phyloP scores from a whole-genome alignment of 2,329 filamentous ascomycete genomes.

The Ambrosiella beaveri region DNA sequence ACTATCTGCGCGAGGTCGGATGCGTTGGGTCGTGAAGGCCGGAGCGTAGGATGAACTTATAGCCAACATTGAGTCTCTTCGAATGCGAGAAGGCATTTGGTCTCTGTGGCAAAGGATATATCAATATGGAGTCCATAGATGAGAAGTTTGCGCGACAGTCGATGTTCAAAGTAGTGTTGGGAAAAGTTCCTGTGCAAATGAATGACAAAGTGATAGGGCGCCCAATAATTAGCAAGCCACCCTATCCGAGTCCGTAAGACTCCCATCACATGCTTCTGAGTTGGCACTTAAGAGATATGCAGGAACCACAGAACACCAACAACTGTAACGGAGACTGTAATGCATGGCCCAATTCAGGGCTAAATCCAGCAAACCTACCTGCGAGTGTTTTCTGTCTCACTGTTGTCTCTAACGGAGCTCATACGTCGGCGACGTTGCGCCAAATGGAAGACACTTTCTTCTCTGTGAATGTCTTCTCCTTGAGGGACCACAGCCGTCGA shows the following conservation, averaged over 20 bases:
- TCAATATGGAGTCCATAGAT: no score
- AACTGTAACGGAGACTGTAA: background rate
- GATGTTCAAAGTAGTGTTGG: background rate
- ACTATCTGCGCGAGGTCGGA: conserved; percentile 5
- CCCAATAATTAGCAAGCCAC: background rate
- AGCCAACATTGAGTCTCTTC: conserved; percentile 38
- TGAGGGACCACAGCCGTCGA: conserved; percentile 7
- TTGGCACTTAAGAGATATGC: conserved; percentile 1
- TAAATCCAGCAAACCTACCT: background rate
- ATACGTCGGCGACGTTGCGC: conserved; percentile 12
- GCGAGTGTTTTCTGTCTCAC: background rate
- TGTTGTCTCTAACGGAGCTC: background rate
- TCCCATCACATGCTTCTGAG: conserved; percentile 5
- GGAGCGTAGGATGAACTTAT: conserved; percentile 13
- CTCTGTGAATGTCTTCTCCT: conserved; percentile 8
- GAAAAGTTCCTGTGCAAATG: background rate
- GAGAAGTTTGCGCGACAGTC: no score
- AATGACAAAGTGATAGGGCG: background rate
- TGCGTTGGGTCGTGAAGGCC: conserved; percentile 19
- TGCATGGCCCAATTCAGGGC: background rate
- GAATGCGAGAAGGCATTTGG: conserved; percentile 44
- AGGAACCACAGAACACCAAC: conserved; percentile 2
- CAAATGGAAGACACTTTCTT: conserved; percentile 10
- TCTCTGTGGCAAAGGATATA: conserved; percentile 24
- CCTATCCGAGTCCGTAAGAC: background rate